Evolutionary conservation across 306 rosid genomes (phyloP), one percentile per base, ranked within the genome.

Genomic region (Elaeagnus macrophylla): DNA sequence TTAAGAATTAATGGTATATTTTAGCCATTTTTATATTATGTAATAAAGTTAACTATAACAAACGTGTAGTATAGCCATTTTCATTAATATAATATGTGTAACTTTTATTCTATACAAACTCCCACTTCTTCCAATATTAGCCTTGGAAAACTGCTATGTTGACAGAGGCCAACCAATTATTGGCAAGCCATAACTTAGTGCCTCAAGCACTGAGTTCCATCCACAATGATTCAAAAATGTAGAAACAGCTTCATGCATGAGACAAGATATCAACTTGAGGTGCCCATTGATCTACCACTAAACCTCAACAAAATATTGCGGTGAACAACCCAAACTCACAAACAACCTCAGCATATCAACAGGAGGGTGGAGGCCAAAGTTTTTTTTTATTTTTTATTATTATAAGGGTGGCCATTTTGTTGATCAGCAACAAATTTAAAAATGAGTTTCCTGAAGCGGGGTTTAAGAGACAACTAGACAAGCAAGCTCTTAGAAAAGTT

Each of bases 211-310:
- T 7, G 63, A 60, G 10, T 60, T 60, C 67, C 67, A 54, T 5
- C 73, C 57, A 35, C 67, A 54, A 5, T 60, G 73, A 32, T 44
- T 53, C 51, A 54, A 10, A 42, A 68, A 68, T 19, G 56, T 51
- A 38, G 49, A 47, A 16, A 20, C 39, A 2, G 57, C 25, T 50
- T 51, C 16, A 6, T n/a, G n/a, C n/a, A n/a, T 60, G 62, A 9
- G 56, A 38, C 64, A 60, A 15, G 12, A 54, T 60, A 16, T 48
- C 62, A 9, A 60, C 12, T 10, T 54, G 57, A 7, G 73, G 73
- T 8, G 67, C 61, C 67, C 62, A 68, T 15, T 48, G n/a, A 17
- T 19, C 56, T 15, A 56, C 50, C 10, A 56, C 2, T n/a, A 55
- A 18, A 7, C 16, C 48, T 4, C 45, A 12, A 37, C 0, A 42